Evolutionary conservation across 2,329 filamentous ascomycete species (phyloP), one percentile per base, ranked within the genome.

Genomic region (Fusarium acutatum): DNA sequence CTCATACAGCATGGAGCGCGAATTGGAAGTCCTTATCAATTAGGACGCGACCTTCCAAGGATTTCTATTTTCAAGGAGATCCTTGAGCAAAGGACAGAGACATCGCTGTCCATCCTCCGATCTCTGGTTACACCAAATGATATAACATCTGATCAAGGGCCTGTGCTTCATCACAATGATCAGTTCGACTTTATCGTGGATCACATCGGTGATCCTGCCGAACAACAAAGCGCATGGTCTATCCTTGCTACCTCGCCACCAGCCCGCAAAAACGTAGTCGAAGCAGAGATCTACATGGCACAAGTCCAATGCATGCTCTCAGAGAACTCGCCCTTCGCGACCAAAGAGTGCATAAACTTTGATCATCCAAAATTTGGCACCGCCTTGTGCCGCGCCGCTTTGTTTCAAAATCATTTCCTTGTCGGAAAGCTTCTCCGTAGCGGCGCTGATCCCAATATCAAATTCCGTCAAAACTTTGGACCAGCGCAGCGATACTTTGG

Each of bases 11-110:
- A 43, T 35, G 58, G 47, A 18, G 57, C 43, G 13, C 34, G 4
- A 3, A 52, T 60, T 3, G 5, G 34, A 26, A 32, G 34, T 1
- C 12, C 57, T 2, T 60, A 60, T 6, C 44, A 52, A 14, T 11
- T 52, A 5, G 34, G 57, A 0, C 22, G 13, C 0, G 34, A 24
- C 0, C 34, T 32, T 10, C 44, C 57, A 1, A 18, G 5, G 5
- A 32, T 60, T 26, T 60, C 57, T 5, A 38, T 59, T 4, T 40
- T 60, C 34, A 60, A 60, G 22, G 43, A 60, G 7, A 15, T 60
- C 1, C 13, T 52, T 14, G 20, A 60, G 6, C 26, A 52, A 52
- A 22, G 43, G 32, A 40, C 57, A 3, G 34, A 38, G 22, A 52
- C 15, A 28, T 52, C 26, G 3, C 43, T 60, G 12, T 32, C 34